A percentile compares a stretch with the other conserved stretches of the same genome.
These are phyloP conservation scores for Dothiorella sarmentorum DNA, from an alignment of 2,329 filamentous ascomycete genomes.

Conservation along the genomic window DNA sequence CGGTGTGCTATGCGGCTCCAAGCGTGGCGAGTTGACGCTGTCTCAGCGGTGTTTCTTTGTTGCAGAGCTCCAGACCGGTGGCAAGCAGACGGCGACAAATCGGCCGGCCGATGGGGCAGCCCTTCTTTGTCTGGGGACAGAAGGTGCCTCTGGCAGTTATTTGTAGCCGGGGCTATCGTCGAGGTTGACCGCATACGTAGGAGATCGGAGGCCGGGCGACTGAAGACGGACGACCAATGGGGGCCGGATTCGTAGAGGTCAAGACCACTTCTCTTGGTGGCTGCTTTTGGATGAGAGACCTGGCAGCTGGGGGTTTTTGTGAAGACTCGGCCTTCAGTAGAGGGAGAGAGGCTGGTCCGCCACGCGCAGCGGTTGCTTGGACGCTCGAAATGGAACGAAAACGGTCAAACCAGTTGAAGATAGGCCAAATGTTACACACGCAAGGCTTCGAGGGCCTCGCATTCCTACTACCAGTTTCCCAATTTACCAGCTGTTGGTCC, in stretches of 20 bases:
- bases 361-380: conserved; percentile 19
- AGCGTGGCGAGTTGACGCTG: conserved; percentile 33
- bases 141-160: conserved; percentile 34
- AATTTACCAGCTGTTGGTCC: conserved; percentile 16
- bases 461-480: conserved; percentile 18
- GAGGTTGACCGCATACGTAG: conserved; percentile 35
- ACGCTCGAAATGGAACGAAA: conserved; percentile 19
- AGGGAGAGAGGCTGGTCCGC: conserved; percentile 11
- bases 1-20: conserved; percentile 25
- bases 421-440: conserved; percentile 15
- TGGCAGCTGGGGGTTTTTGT: conserved; percentile 15
- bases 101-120: conserved; percentile 24
- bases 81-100: conserved; percentile 30
- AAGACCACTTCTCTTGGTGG: conserved; percentile 29
- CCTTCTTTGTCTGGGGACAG: conserved; percentile 35
- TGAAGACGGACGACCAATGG: conserved; percentile 40
- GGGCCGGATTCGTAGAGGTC: conserved; percentile 36
- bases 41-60: conserved; percentile 33
- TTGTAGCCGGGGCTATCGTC: conserved; percentile 37
- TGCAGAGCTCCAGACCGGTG: conserved; percentile 26
- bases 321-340: conserved; percentile 4
- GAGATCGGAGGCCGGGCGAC: conserved; percentile 30
- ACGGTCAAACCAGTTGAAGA: conserved; percentile 17
- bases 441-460: conserved; percentile 17
- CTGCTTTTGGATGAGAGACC: conserved; percentile 33